These are phyloP conservation scores for Quillaja saponaria DNA, from an alignment of 306 rosid genomes.

Conservation along the genomic window DNA sequence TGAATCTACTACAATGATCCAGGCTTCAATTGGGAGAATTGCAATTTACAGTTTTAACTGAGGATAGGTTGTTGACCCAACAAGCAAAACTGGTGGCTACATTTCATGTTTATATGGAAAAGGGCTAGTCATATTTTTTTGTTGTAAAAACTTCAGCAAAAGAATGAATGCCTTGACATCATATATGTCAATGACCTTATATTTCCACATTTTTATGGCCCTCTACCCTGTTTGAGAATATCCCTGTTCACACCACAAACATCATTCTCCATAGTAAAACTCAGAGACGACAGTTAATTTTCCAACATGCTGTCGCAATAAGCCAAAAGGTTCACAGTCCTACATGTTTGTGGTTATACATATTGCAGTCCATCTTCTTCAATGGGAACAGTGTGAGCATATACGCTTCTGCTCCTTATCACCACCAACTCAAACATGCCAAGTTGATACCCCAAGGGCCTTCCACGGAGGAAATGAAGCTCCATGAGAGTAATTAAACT, in stretches of 20 bases:
- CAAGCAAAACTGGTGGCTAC: not conserved
- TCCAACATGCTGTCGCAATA: slow-evolving; percentile 3
- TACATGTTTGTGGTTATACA: too few relatives aligned
- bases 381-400: too few relatives aligned
- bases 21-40: not conserved
- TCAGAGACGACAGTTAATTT: not conserved
- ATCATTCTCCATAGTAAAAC: not conserved
- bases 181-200: not conserved
- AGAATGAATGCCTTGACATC: not conserved
- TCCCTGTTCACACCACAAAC: not conserved
- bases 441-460: not conserved
- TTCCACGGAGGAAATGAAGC: not conserved
- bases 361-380: not conserved
- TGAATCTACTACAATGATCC: not conserved
- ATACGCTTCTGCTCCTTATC: not conserved
- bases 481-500: not conserved
- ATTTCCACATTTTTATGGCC: not conserved
- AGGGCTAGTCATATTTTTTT: too few relatives aligned
- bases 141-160: too few relatives aligned
- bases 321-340: not conserved
- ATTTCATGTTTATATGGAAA: not conserved
- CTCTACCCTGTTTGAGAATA: not conserved
- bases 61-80: not conserved
- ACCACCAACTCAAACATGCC: not conserved
- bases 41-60: not conserved